These are phyloP conservation scores for Fusarium chaquense DNA, from an alignment of 2,329 filamentous ascomycete genomes.

Conservation along the genomic window DNA sequence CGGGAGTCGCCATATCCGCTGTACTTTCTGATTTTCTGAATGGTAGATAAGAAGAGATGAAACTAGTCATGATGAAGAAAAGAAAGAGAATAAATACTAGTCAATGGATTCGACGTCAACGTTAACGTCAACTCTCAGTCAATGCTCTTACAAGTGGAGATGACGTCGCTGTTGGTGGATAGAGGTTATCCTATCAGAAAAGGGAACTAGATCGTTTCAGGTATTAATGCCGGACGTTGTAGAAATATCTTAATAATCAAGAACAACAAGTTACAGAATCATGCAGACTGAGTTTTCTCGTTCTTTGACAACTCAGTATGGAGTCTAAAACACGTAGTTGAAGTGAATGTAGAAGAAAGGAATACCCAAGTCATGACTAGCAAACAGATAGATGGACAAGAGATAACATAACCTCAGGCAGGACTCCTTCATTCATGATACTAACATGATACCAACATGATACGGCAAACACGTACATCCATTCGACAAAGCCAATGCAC, in stretches of 20 bases:
- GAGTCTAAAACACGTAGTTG: neutral
- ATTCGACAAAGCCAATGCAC: constrained; percentile 23
- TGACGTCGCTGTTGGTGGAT: constrained; percentile 37
- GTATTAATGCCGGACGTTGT: constrained; percentile 8
- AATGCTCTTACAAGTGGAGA: constrained; percentile 35
- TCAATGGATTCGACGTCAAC: neutral
- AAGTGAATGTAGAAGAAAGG: neutral
- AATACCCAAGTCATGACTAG: too few species aligned
- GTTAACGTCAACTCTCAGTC: constrained; percentile 23
- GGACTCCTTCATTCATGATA: neutral
- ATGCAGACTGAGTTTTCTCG: neutral
- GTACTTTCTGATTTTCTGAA: constrained; percentile 32
- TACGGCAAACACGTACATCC: constrained; percentile 16
- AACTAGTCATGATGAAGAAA: constrained; percentile 30
- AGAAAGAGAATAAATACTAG: neutral
- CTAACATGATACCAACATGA: neutral
- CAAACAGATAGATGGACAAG: neutral
- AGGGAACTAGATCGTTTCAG: constrained; percentile 29
- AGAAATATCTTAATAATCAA: constrained; percentile 35
- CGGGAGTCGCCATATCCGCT: constrained; percentile 28
- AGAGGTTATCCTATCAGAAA: constrained; percentile 32
- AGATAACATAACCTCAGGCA: neutral
- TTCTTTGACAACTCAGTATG: neutral
- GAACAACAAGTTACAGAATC: neutral
- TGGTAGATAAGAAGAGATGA: constrained; percentile 41